A percentile compares a stretch with the other conserved stretches of the same genome.
Evolutionary conservation across 192 early-diverging fungal genomes (phyloP).

Genomic region (Entomortierella beljakovae): DNA sequence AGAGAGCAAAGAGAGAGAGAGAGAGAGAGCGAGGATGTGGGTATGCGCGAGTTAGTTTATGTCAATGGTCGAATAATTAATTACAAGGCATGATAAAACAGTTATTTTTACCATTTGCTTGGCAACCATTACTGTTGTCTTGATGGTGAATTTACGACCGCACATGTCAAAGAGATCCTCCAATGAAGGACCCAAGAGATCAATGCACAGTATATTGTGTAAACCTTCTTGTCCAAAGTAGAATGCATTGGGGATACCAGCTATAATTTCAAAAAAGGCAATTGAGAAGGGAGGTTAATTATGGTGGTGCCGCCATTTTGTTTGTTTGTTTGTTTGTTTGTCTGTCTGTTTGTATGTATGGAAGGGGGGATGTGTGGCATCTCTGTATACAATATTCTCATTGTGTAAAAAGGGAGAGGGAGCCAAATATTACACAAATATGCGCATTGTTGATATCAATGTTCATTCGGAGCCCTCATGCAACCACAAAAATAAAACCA

Average conservation of each 20-base stretch:
- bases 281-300: background rate
- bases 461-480: too few species aligned
- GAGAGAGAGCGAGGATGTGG: background rate
- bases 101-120: conserved; percentile 84
- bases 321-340: too few species aligned
- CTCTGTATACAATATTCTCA: too few species aligned
- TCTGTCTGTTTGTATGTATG: too few species aligned
- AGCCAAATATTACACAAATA: too few species aligned
- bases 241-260: conserved; percentile 89
- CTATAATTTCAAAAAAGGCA: conserved; percentile 42
- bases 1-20: background rate
- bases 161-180: conserved; percentile 98
- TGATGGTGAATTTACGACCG: conserved; percentile 86
- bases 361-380: too few species aligned
- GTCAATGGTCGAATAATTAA: too few species aligned
- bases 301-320: background rate
- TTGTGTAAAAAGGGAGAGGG: too few species aligned
- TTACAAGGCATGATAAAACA: background rate
- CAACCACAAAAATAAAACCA: too few species aligned
- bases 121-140: conserved; percentile 95
- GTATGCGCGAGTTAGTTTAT: background rate
- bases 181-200: conserved; percentile 90
- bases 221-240: conserved; percentile 98
- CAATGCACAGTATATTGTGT: conserved; percentile 94
- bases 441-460: too few species aligned